Evolutionary conservation across 2,329 filamentous ascomycete genomes (phyloP).

Genomic region (Colletotrichum lindemuthianum): DNA sequence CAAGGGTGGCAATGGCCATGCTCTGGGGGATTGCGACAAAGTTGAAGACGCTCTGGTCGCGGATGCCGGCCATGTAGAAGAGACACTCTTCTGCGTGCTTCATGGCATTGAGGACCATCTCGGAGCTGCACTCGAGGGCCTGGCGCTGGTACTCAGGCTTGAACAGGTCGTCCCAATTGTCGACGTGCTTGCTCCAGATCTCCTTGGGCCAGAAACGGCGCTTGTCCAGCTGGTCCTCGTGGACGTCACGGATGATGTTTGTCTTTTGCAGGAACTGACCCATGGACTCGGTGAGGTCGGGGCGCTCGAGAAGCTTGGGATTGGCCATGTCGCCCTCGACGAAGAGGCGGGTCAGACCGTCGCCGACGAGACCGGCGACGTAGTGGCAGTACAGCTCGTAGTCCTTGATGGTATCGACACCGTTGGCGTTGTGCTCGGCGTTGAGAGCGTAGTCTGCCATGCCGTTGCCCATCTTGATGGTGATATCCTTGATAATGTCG

Average conservation of each 20-base stretch:
- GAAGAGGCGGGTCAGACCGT: conserved; percentile 90
- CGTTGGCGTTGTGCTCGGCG: conserved; percentile 80
- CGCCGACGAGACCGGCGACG: conserved; percentile 97
- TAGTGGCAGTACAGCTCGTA: conserved; percentile 99
- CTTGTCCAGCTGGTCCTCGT: conserved; percentile 88
- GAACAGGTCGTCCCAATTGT: conserved; percentile 90
- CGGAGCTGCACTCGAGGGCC: conserved; percentile 86
- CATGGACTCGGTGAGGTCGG: conserved; percentile 92
- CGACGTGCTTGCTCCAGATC: conserved; percentile 96
- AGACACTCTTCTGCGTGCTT: conserved; percentile 90
- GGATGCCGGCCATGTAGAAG: conserved; percentile 96
- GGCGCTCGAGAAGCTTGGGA: conserved; percentile 80
- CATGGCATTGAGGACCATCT: conserved; percentile 93
- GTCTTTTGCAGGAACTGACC: conserved; percentile 97
- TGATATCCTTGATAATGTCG: conserved; percentile 91
- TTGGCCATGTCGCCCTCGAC: conserved; percentile 89
- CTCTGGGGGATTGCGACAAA: conserved; percentile 96
- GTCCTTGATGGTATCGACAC: conserved; percentile 84
- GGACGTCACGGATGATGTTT: conserved; percentile 96
- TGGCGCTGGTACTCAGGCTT: conserved; percentile 79
- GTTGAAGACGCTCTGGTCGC: conserved; percentile 98
- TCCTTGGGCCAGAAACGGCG: conserved; percentile 95
- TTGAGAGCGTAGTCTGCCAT: conserved; percentile 97
- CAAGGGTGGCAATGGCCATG: conserved; percentile 97
- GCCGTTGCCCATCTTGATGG: conserved; percentile 93